Percentiles rank a stretch among this genome's conserved stretches.
These are phyloP conservation scores for Mesembryanthemum crystallinum DNA, from an alignment of 148 eudicot species.

Conservation along the genomic window DNA sequence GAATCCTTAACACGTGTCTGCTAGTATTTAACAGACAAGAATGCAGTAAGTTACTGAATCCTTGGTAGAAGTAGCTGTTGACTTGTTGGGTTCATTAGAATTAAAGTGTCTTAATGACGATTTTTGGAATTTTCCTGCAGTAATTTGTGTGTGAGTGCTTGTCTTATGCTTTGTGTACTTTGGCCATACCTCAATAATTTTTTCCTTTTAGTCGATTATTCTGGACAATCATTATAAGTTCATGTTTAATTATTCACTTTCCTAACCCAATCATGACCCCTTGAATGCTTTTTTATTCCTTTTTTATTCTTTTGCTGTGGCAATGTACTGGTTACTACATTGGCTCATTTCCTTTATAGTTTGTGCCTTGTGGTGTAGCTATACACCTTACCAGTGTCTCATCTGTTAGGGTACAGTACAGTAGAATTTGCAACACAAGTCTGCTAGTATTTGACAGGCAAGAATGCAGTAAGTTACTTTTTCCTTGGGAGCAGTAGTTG, in stretches of 20 bases:
- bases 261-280: background rate
- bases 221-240: background rate
- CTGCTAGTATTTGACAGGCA: background rate
- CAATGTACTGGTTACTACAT: background rate
- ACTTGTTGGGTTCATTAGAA: background rate
- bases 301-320: background rate
- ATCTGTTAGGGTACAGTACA: background rate
- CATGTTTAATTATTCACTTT: background rate
- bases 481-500: background rate
- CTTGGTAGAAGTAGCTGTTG: background rate
- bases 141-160: background rate
- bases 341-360: background rate
- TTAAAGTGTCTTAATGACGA: background rate
- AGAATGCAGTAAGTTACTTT: too few relatives aligned
- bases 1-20: background rate
- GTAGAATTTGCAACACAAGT: background rate
- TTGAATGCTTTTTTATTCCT: background rate
- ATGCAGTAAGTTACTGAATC: too few relatives aligned
- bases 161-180: background rate
- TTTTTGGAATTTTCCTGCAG: background rate
- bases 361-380: background rate
- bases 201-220: background rate
- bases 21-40: background rate
- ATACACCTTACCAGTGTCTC: background rate
- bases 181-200: too few relatives aligned